These are phyloP conservation scores for Vaccinium corymbosum DNA, from an alignment of 148 eudicot species.

Conservation along the genomic window DNA sequence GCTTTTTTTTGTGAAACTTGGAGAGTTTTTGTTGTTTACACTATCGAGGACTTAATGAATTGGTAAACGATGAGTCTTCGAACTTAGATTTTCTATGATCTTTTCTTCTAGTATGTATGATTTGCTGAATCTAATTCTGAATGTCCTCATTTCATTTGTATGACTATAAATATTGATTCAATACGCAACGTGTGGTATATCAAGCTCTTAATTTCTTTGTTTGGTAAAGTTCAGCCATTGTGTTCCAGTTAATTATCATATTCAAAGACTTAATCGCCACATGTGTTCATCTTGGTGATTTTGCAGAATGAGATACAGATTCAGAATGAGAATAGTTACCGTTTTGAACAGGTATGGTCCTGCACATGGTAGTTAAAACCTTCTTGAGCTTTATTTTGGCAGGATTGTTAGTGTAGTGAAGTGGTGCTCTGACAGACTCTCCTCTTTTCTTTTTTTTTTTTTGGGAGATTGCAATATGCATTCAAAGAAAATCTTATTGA, in stretches of 20 bases:
- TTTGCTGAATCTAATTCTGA: constrained; percentile 8
- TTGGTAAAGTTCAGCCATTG: not conserved
- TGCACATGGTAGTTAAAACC: not conserved
- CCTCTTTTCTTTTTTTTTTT: not conserved
- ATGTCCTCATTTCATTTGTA: not conserved
- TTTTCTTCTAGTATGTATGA: not conserved
- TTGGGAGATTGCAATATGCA: not conserved
- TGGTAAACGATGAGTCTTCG: not conserved
- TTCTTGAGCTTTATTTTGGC: constrained; percentile 9
- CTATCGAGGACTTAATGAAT: not conserved
- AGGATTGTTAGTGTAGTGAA: not conserved
- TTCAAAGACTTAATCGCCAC: constrained; percentile 1
- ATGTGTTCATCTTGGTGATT: constrained; percentile 20
- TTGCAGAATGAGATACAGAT: constrained; percentile 87
- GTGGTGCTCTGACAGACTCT: not conserved
- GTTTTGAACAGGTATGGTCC: constrained; percentile 84
- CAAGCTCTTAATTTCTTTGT: not conserved
- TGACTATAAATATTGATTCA: no score
- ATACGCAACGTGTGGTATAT: not conserved
- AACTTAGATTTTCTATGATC: not conserved
- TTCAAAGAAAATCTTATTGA: not conserved
- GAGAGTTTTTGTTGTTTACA: constrained; percentile 4
- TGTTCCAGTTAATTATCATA: not conserved
- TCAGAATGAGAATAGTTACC: constrained; percentile 77
- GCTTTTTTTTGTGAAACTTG: constrained; percentile 4